These are phyloP conservation scores for Hypoxylon rickii DNA, from an alignment of 495 filamentous ascomycete species.

Conservation along the genomic window DNA sequence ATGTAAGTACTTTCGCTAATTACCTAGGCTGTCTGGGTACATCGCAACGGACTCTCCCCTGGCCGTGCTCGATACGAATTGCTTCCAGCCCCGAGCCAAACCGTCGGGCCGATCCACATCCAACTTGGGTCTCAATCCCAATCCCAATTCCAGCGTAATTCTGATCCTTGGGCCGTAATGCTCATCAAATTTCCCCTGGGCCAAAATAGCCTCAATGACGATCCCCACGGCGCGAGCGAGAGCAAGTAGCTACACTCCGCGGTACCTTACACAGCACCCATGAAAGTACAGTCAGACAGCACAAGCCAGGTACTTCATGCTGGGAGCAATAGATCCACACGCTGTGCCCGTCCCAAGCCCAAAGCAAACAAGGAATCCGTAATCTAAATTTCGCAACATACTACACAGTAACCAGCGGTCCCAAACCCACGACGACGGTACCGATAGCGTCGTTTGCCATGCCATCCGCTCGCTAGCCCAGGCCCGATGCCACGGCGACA, in stretches of 20 bases:
- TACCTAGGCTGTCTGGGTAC: too few relatives aligned
- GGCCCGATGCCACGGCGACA: too few relatives aligned
- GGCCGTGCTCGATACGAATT: background rate
- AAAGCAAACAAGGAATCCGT: background rate
- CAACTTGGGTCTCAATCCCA: background rate
- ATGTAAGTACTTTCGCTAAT: too few relatives aligned
- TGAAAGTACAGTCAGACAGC: too few relatives aligned
- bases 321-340: too few relatives aligned
- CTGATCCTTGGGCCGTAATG: background rate
- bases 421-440: background rate
- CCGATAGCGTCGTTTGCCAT: background rate
- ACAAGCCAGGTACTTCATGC: too few relatives aligned
- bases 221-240: too few relatives aligned
- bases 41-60: too few relatives aligned
- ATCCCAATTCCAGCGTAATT: background rate
- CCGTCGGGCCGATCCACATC: conserved; percentile 17
- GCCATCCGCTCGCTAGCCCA: too few relatives aligned
- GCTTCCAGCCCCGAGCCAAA: background rate
- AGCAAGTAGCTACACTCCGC: too few relatives aligned
- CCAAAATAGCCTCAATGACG: too few relatives aligned
- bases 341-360: background rate
- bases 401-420: background rate
- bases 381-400: background rate
- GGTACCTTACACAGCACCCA: too few relatives aligned
- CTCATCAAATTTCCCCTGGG: background rate